These are phyloP conservation scores for Plicaturopsis crispa DNA, from an alignment of 768 basidiomycete species.

Conservation along the genomic window DNA sequence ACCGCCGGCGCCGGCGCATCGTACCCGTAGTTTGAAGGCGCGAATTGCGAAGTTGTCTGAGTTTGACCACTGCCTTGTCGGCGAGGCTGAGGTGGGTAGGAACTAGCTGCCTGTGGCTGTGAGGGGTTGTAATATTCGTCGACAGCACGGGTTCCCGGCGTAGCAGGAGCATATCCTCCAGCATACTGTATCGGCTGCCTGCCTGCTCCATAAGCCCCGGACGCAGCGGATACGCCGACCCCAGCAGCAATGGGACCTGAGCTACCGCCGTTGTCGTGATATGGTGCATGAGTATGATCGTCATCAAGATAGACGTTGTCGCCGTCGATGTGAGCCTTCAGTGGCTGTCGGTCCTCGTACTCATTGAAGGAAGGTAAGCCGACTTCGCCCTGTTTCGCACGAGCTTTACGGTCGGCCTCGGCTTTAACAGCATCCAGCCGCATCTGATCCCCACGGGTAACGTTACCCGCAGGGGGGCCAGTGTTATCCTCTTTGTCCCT, in stretches of 20 bases:
- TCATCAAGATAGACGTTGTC: constrained; percentile 53
- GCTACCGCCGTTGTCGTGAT: constrained; percentile 22
- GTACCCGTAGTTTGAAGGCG: constrained; percentile 25
- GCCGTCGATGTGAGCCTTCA: constrained; percentile 52
- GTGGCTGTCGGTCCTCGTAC: constrained; percentile 50
- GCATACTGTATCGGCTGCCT: constrained; percentile 26
- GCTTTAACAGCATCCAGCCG: constrained; percentile 83
- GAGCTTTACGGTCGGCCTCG: constrained; percentile 76
- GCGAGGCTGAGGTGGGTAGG: constrained; percentile 35
- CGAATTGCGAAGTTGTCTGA: constrained; percentile 32
- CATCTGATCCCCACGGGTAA: constrained; percentile 44
- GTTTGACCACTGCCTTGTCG: constrained; percentile 31
- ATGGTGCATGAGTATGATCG: constrained; percentile 25
- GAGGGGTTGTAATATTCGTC: constrained; percentile 63
- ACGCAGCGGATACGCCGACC: no score
- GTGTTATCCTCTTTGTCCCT: constrained; percentile 18
- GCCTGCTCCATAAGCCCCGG: constrained; percentile 23
- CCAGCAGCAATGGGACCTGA: no score
- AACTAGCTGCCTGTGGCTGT: constrained; percentile 30
- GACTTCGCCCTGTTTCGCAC: constrained; percentile 39
- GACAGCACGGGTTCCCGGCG: constrained; percentile 59
- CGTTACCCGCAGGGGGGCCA: constrained; percentile 16
- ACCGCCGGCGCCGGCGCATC: constrained; percentile 10
- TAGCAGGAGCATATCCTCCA: constrained; percentile 59
- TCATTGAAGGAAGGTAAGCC: constrained; percentile 76